Conservation (phyloP, 805 yeast species). For the Metschnikowia henanensis region DNA sequence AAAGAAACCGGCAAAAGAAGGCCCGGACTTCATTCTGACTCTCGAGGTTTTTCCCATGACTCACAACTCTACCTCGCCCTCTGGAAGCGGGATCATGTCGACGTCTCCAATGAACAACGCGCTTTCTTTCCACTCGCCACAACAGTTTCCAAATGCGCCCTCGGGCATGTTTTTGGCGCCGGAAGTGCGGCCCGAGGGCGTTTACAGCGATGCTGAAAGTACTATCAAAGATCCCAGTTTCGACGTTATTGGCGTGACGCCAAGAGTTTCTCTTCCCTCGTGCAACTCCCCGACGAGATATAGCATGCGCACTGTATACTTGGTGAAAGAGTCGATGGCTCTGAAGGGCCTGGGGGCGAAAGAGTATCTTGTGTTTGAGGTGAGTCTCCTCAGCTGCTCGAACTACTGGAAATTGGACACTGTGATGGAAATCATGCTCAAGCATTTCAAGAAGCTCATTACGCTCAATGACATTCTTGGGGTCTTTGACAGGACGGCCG, state of each 20-base stretch:
- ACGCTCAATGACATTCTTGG: constrained; percentile 43
- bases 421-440: constrained; percentile 53
- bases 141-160: constrained; percentile 34
- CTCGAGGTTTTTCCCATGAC: constrained; percentile 13
- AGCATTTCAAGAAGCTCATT: constrained; percentile 61
- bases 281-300: constrained; percentile 69
- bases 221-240: constrained; percentile 49
- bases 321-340: constrained; percentile 43
- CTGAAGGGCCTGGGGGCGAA: not conserved
- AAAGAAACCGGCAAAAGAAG: not conserved
- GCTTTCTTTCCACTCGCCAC: constrained; percentile 36
- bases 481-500: constrained; percentile 9
- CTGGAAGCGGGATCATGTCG: constrained; percentile 15
- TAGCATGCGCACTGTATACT: constrained; percentile 70
- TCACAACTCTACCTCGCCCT: constrained; percentile 20
- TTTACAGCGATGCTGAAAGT: constrained; percentile 20
- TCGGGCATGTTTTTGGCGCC: constrained; percentile 35
- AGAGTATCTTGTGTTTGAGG: constrained; percentile 49
- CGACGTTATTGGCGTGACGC: constrained; percentile 56
- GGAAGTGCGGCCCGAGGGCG: constrained; percentile 16
- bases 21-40: constrained; percentile 20
- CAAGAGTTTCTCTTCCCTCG: constrained; percentile 62
- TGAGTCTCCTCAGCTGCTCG: constrained; percentile 72
- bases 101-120: constrained; percentile 33
- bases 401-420: constrained; percentile 57